Conservation (phyloP, 1,284 basidiomycete genomes). For the Papiliotrema fonsecae region DNA sequence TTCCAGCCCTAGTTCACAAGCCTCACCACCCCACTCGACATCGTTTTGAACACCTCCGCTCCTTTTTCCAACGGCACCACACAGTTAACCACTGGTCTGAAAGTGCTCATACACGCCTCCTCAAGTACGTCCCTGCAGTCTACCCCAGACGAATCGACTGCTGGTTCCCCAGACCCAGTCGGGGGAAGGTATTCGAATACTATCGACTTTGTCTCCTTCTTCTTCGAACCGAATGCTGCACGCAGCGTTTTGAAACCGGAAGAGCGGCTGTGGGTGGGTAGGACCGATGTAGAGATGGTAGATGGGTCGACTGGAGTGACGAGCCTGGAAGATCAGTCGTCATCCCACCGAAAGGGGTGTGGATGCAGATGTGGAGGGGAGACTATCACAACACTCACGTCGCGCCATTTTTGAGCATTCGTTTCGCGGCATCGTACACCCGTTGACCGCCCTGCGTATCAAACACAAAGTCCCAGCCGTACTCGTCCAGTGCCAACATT, state of each 20-base stretch:
- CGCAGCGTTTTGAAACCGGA: conserved; percentile 27
- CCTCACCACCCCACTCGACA: conserved; percentile 16
- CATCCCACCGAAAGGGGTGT: no score
- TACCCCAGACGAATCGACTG: conserved; percentile 40
- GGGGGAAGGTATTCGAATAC: conserved; percentile 32
- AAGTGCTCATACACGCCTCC: conserved; percentile 29
- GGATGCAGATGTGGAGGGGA: background rate
- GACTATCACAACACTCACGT: conserved; percentile 28
- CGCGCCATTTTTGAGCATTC: conserved; percentile 54
- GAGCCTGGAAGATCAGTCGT: conserved; percentile 9
- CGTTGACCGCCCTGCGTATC: conserved; percentile 73
- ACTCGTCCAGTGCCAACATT: conserved; percentile 38
- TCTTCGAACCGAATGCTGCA: conserved; percentile 21
- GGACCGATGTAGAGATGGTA: conserved; percentile 5
- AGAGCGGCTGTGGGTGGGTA: conserved; percentile 10
- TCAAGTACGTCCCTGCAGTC: conserved; percentile 45
- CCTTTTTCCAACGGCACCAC: conserved; percentile 40
- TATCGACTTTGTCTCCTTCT: conserved; percentile 36
- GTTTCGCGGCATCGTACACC: conserved; percentile 66
- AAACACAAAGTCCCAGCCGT: conserved; percentile 65
- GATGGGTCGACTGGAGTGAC: conserved; percentile 9
- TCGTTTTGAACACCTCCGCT: conserved; percentile 27
- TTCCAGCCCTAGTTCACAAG: conserved; percentile 20
- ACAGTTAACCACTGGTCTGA: conserved; percentile 28
- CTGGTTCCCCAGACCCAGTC: conserved; percentile 38